A percentile compares a stretch with the other conserved stretches of the same genome.
These are phyloP conservation scores for Talaromyces sp. DNA, from an alignment of 2,329 filamentous ascomycete species.

Conservation along the genomic window DNA sequence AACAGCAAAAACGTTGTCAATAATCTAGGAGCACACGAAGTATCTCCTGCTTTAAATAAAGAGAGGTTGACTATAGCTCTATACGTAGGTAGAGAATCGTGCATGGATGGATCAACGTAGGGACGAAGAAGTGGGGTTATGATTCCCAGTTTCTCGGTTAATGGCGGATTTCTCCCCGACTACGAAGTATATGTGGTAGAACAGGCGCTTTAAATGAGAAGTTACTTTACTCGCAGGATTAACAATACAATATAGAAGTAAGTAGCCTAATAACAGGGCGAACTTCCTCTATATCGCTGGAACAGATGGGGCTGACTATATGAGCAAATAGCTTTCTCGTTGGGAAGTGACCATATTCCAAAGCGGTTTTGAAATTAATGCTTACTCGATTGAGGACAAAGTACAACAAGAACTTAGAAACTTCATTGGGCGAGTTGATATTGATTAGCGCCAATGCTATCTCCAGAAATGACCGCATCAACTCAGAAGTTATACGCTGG, in stretches of 20 bases:
- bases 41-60: not conserved
- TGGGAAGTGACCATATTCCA: not conserved
- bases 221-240: too few relatives aligned
- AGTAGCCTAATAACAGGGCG: not conserved
- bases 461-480: not conserved
- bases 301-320: not conserved
- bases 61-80: too few relatives aligned
- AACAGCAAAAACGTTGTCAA: not conserved
- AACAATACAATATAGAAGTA: not conserved
- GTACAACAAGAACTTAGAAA: not conserved
- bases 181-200: not conserved
- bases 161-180: not conserved
- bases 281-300: not conserved
- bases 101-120: too few relatives aligned
- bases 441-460: not conserved
- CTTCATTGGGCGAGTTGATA: not conserved
- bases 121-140: too few relatives aligned
- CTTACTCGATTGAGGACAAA: not conserved
- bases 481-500: slow-evolving; percentile 15
- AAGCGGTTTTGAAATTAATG: not conserved
- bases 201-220: too few relatives aligned
- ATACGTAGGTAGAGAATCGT: too few relatives aligned
- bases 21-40: not conserved
- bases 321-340: not conserved
- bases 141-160: not conserved